A percentile compares a stretch with the other conserved stretches of the same genome.
These are phyloP conservation scores for Annona squamosa DNA, from an alignment of 164 flowering plant species.

Conservation along the genomic window DNA sequence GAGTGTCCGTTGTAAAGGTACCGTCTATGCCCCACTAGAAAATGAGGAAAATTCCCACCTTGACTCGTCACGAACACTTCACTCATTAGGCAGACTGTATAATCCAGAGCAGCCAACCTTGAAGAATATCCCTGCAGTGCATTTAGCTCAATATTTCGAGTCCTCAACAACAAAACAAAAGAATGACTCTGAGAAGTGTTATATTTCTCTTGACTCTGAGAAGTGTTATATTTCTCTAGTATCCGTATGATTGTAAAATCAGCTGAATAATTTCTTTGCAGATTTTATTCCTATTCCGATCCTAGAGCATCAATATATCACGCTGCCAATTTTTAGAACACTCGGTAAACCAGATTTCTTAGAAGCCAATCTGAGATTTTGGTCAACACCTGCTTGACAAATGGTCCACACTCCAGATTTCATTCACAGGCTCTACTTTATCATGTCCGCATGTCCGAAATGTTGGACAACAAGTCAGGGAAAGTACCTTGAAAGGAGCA, in stretches of 20 bases:
- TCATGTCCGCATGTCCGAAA: no score
- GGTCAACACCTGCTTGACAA: not conserved
- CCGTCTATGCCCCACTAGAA: conserved; percentile 84
- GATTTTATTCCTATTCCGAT: no score
- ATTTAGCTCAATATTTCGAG: not conserved
- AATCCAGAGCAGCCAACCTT: conserved; percentile 90
- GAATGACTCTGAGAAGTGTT: not conserved
- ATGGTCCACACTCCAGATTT: not conserved
- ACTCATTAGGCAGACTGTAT: conserved; percentile 69
- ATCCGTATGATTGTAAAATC: no score
- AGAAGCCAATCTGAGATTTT: not conserved
- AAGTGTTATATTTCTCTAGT: no score
- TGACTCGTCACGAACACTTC: conserved; percentile 93
- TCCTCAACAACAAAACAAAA: not conserved
- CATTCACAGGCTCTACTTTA: not conserved
- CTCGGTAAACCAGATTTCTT: not conserved
- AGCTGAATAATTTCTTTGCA: no score
- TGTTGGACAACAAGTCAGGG: not conserved
- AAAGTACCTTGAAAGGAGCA: conserved; percentile 47
- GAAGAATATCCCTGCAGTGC: conserved; percentile 63
- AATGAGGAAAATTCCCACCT: conserved; percentile 95
- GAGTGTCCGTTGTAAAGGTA: conserved; percentile 75
- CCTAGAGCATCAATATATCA: no score
- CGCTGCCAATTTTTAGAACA: not conserved
- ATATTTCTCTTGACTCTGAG: no score